A percentile compares a stretch with the other conserved stretches of the same genome.
phyloP scores from a whole-genome alignment of 106 monocot species.

The Amphibolis antarctica region DNA sequence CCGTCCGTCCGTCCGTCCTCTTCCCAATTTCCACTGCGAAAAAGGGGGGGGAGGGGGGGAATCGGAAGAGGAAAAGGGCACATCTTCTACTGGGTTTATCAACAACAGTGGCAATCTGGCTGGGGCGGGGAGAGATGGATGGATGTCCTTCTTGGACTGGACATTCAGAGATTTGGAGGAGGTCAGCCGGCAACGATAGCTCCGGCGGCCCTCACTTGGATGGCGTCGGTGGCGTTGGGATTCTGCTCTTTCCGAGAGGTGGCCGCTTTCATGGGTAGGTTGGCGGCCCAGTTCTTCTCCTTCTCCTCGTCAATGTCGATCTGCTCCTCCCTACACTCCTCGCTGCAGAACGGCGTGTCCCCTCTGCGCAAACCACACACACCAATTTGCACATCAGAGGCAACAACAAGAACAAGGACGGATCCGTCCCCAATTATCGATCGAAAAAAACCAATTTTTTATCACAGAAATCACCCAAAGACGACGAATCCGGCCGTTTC shows the following conservation, averaged over 20 bases:
- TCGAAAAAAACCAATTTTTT: background rate
- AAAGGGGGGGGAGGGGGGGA: no score
- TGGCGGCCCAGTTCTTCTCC: background rate
- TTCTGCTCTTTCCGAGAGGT: background rate
- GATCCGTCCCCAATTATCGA: background rate
- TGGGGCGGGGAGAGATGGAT: no score
- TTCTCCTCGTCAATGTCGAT: slow-evolving; percentile 9
- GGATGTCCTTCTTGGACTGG: no score
- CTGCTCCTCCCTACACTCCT: slow-evolving; percentile 16
- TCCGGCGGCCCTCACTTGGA: slow-evolving; percentile 3
- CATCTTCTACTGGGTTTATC: no score
- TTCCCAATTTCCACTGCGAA: no score
- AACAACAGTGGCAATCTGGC: no score
- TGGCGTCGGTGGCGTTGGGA: background rate
- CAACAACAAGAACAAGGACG: background rate
- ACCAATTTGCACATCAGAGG: background rate
- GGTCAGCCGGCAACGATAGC: slow-evolving; percentile 11
- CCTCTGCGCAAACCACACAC: slow-evolving; percentile 1
- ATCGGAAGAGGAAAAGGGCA: no score
- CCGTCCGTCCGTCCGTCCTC: no score
- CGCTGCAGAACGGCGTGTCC: slow-evolving; percentile 7
- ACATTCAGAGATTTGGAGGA: background rate
- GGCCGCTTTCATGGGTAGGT: slow-evolving; percentile 1
- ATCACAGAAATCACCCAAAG: background rate
- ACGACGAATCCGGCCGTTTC: no score